Base-by-base conservation (phyloP, 176 grass and related monocot genomes). In the Oryza australiensis region DNA sequence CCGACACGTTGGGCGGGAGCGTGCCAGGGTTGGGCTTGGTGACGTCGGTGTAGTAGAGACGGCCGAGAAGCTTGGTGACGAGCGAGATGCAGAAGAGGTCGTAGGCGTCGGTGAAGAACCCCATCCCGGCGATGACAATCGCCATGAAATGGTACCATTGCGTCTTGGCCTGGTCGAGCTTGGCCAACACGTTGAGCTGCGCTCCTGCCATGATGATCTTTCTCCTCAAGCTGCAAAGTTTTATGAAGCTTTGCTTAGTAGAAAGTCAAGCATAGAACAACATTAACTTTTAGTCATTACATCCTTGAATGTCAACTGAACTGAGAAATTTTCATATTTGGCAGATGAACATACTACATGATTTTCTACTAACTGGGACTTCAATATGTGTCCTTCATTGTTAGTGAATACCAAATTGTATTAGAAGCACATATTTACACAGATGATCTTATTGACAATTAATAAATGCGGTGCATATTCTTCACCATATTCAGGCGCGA, bases 91-190 rank as follows among this genome's bases (percentile, higher is more conserved):
- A 60, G n/a, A 60, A 60, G 22, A 60, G 55, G 8, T 22, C 84
- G 34, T 87, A 87, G 4, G 84, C 84, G 30, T 87, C 68, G 1
- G 57, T 87, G 43, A 87, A 81, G 33, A 87, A 81, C 0, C 84
- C 84, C 69, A 81, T 59, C 0, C 84, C 77, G 9, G 84, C 77
- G 26, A 81, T 80, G 42, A 7, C 30, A 18, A 69, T 74, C 38
- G 35, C 78, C 43, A 9, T 81, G 66, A 23, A 80, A 11, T 77
- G 74, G 35, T 77, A 35, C 41, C 33, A 29, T 29, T 77, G 29
- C 74, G 51, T 77, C 74, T 7, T 23, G 13, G 34, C 49, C 18
- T 53, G 22, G 16, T 60, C 53, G 30, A 60, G 74, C 4, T 9
- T 8, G 23, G 14, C 23, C 2, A 40, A 16, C 49, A 77, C 59